Base-by-base conservation (phyloP, 345 rosid species). In the Viola odorata region DNA sequence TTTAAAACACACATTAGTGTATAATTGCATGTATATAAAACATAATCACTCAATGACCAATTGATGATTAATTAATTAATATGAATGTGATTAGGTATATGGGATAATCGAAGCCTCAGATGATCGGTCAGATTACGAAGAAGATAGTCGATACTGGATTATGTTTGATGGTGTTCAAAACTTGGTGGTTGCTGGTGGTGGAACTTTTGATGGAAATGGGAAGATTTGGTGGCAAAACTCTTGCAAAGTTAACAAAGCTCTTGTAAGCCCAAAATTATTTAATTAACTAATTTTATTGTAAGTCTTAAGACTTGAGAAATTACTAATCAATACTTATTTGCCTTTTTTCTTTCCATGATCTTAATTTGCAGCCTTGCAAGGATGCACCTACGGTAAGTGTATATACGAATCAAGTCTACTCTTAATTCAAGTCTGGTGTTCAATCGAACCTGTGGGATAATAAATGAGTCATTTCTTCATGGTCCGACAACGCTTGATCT, bases 171-270 rank as follows among this genome's bases (percentile, higher is more conserved):
- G 53, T 8, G 77, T 91, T 50, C 17, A 82, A 5, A 73, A 73
- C 65, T 39, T 91, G 38, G 17, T 66, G 0, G 80, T 91, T 4
- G 73, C 78, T 60, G 98, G 96, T 14, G 95, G 87, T 11, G 84
- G 88, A 48, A 74, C 63, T 37, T 73, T 91, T 1, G 75, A 91
- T 59, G 98, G 98, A 9, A 85, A 87, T 47, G 98, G 98, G 17
- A 73, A 81, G 16, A 75, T 83, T 6, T 91, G 98, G 96, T 91
- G 98, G 96, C 52, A 86, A 71, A 82, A 82, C 65, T 91, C 98
- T 8, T 88, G 98, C 86, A 91, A 91, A 81, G 42, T 83, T 64
- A 60, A 86, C 51, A 76, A 86, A 76, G 15, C 68, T 58, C 84
- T 79, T 57, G 98, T 87, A 78, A 67, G 66, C 56, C 23, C 32